Evolutionary conservation across 2,329 filamentous ascomycete genomes (phyloP).

Genomic region (Fonsecaea multimorphosa): DNA sequence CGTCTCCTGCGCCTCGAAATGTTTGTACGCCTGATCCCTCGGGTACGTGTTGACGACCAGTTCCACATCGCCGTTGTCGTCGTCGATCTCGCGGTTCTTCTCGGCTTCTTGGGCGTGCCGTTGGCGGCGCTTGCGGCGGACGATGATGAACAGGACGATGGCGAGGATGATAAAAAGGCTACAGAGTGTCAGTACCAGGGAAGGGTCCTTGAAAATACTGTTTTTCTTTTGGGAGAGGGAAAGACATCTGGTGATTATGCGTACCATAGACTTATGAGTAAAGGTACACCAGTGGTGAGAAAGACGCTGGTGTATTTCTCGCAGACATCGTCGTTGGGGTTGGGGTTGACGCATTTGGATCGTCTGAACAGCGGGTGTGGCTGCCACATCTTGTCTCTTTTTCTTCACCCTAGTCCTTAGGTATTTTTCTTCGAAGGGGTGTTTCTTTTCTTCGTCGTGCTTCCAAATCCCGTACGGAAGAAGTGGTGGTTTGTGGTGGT

Average conservation of each 20-base stretch:
- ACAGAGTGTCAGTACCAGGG: too few species aligned
- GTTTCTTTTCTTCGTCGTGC: not conserved
- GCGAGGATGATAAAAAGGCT: conserved; percentile 24
- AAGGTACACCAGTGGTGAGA: conserved; percentile 27
- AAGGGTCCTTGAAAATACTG: too few species aligned
- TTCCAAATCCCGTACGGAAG: not conserved
- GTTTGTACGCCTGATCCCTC: conserved; percentile 13
- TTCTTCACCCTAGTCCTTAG: not conserved
- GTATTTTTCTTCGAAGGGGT: not conserved
- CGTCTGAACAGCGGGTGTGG: conserved; percentile 21
- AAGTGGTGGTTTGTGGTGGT: not conserved
- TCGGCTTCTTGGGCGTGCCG: conserved; percentile 24
- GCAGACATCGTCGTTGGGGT: conserved; percentile 24
- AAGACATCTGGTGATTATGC: too few species aligned
- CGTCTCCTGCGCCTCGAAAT: conserved; percentile 11
- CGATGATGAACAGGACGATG: conserved; percentile 20
- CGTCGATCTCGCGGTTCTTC: conserved; percentile 30
- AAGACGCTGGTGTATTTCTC: conserved; percentile 22
- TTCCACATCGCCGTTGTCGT: conserved; percentile 21
- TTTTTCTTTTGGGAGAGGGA: too few species aligned
- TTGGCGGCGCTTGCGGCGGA: conserved; percentile 19
- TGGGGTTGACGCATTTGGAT: conserved; percentile 26
- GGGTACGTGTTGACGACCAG: conserved; percentile 9
- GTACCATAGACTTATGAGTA: conserved; percentile 28
- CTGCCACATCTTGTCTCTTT: conserved; percentile 1